Conservation (phyloP, 495 filamentous ascomycete species). For the Chaetomium tenue region DNA sequence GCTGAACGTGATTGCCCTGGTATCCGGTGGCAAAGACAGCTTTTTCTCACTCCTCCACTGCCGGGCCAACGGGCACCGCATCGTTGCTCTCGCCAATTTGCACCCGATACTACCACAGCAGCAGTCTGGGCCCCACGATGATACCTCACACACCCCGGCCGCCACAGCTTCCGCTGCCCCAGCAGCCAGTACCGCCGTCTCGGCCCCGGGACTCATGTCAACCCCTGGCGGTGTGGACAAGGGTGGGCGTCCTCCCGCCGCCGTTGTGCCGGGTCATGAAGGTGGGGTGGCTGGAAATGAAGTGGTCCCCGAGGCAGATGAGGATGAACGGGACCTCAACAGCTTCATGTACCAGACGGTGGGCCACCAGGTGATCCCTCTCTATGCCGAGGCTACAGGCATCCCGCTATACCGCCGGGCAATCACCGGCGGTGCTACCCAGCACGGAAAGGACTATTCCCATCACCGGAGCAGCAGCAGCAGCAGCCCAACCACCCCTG, state of each 20-base stretch:
- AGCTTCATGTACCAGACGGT: slow-evolving; percentile 99
- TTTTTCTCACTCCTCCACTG: slow-evolving; percentile 92
- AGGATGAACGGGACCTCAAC: slow-evolving; percentile 70
- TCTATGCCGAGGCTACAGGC: slow-evolving; percentile 73
- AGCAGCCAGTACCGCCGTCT: slow-evolving; percentile 24
- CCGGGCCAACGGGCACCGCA: slow-evolving; percentile 74
- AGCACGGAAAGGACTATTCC: slow-evolving; percentile 61
- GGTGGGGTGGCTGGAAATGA: slow-evolving; percentile 24
- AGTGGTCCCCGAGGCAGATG: slow-evolving; percentile 20
- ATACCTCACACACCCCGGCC: slow-evolving; percentile 8
- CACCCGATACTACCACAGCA: slow-evolving; percentile 52
- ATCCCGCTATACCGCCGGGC: slow-evolving; percentile 75
- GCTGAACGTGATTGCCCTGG: slow-evolving; percentile 83
- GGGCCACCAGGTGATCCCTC: slow-evolving; percentile 80
- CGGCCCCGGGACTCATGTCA: slow-evolving; percentile 16
- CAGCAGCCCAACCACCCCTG: background rate
- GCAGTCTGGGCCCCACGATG: background rate
- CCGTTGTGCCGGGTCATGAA: slow-evolving; percentile 12
- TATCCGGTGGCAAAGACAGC: slow-evolving; percentile 97
- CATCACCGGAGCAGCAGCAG: slow-evolving; percentile 21
- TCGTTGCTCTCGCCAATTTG: slow-evolving; percentile 88
- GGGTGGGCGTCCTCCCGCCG: background rate
- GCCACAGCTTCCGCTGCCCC: slow-evolving; percentile 15
- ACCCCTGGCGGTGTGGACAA: slow-evolving; percentile 5
- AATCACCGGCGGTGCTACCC: slow-evolving; percentile 67